Evolutionary conservation across 305 asterid genomes (phyloP).

Genomic region (Caryopteris hybrid): DNA sequence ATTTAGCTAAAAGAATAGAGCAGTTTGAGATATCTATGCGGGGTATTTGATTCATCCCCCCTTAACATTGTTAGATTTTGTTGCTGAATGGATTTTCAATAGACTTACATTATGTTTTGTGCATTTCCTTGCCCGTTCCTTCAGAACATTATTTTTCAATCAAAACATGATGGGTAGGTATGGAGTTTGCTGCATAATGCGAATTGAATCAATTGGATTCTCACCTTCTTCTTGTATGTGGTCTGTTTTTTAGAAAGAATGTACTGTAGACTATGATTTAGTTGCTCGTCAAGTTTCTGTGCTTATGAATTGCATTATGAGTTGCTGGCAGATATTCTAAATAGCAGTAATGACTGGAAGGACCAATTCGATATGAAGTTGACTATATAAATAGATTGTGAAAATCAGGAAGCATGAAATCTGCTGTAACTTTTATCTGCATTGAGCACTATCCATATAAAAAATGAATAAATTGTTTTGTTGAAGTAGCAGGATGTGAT

Average conservation of each 20-base stretch:
- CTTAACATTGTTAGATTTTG: not conserved
- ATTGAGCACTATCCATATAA: not conserved
- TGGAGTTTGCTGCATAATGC: not conserved
- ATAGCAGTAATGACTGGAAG: not conserved
- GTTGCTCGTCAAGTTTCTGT: not conserved
- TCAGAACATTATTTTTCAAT: not conserved
- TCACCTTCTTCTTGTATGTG: not conserved
- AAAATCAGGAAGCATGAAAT: not conserved
- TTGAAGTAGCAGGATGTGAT: too few species aligned
- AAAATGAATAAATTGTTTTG: too few species aligned
- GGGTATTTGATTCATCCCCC: slow-evolving; percentile 36
- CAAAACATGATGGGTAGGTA: not conserved
- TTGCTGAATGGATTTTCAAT: slow-evolving; percentile 12
- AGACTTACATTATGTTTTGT: not conserved
- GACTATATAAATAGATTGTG: not conserved
- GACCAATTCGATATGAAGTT: not conserved
- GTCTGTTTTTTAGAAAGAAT: not conserved
- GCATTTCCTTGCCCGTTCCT: not conserved
- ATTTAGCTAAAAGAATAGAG: slow-evolving; percentile 73
- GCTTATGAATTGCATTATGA: not conserved
- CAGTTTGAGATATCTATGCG: slow-evolving; percentile 68
- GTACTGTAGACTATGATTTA: too few species aligned
- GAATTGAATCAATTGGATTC: not conserved
- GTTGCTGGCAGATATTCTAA: not conserved
- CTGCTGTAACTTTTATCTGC: not conserved